These are phyloP conservation scores for Colletotrichum eleusines DNA, from an alignment of 2,329 filamentous ascomycete genomes.

Conservation along the genomic window DNA sequence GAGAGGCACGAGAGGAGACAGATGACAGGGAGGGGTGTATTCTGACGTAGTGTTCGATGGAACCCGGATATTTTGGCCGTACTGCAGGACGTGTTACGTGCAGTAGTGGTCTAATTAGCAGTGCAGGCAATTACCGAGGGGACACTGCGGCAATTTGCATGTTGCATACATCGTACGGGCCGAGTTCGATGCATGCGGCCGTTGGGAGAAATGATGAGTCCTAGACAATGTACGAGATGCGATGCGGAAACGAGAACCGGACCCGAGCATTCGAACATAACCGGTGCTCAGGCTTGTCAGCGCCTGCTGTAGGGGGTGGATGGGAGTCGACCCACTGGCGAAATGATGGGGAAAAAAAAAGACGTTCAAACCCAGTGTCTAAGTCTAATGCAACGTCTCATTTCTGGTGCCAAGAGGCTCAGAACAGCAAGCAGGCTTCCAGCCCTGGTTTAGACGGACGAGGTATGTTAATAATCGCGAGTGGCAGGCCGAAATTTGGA, in stretches of 20 bases:
- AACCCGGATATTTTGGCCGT: no score
- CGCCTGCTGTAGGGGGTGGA: not conserved
- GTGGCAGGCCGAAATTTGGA: not conserved
- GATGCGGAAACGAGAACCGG: not conserved
- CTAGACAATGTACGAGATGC: conserved; percentile 26
- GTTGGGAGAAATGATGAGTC: conserved; percentile 7
- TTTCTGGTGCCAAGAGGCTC: not conserved
- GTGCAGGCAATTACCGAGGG: not conserved
- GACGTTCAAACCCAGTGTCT: conserved; percentile 19
- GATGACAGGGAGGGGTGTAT: not conserved
- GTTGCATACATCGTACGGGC: conserved; percentile 15
- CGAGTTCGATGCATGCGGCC: conserved; percentile 13
- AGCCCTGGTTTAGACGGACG: not conserved
- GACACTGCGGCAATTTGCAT: conserved; percentile 18
- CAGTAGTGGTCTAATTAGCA: no score
- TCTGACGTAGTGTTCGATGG: no score
- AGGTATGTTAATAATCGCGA: not conserved
- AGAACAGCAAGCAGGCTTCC: no score
- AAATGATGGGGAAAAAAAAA: conserved; percentile 4
- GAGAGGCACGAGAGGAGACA: conserved; percentile 24
- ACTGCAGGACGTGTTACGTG: no score
- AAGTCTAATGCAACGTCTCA: conserved; percentile 31
- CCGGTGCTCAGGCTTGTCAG: no score
- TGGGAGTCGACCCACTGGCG: not conserved
- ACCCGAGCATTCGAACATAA: not conserved